These are phyloP conservation scores for Aspergillus mulundensis DNA, from an alignment of 495 filamentous ascomycete species.

Conservation along the genomic window DNA sequence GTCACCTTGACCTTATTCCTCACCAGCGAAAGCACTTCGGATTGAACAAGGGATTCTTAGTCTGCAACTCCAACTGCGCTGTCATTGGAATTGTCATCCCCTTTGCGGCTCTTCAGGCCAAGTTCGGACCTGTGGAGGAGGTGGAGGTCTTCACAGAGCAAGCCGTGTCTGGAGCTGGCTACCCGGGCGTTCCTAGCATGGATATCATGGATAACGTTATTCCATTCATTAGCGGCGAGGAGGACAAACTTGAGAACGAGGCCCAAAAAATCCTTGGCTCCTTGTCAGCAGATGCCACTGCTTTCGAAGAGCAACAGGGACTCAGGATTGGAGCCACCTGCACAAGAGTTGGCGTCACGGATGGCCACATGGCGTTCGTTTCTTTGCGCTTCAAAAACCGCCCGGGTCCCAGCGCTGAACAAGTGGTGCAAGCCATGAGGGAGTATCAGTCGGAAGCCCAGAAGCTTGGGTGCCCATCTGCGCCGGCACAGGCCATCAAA, in stretches of 20 bases:
- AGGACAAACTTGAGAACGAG: conserved; percentile 83
- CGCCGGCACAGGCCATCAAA: conserved; percentile 65
- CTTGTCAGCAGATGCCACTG: conserved; percentile 60
- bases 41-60: conserved; percentile 74
- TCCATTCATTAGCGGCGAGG: conserved; percentile 81
- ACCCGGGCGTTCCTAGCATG: conserved; percentile 76
- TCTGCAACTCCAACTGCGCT: conserved; percentile 89
- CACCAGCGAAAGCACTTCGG: conserved; percentile 64
- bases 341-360: conserved; percentile 77
- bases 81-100: conserved; percentile 87
- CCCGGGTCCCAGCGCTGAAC: conserved; percentile 53
- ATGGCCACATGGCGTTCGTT: conserved; percentile 82
- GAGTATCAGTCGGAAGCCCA: conserved; percentile 73
- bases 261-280: conserved; percentile 78
- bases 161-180: conserved; percentile 82
- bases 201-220: conserved; percentile 79
- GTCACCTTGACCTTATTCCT: conserved; percentile 73
- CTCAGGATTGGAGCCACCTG: conserved; percentile 74
- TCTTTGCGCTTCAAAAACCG: conserved; percentile 66
- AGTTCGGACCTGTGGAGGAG: conserved; percentile 68
- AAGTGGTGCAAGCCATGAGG: conserved; percentile 65
- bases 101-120: conserved; percentile 75
- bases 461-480: conserved; percentile 69
- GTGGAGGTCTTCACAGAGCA: conserved; percentile 86
- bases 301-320: conserved; percentile 57